Evolutionary conservation across 2,329 filamentous ascomycete genomes (phyloP).

Genomic region (Cladophialophora carrionii): DNA sequence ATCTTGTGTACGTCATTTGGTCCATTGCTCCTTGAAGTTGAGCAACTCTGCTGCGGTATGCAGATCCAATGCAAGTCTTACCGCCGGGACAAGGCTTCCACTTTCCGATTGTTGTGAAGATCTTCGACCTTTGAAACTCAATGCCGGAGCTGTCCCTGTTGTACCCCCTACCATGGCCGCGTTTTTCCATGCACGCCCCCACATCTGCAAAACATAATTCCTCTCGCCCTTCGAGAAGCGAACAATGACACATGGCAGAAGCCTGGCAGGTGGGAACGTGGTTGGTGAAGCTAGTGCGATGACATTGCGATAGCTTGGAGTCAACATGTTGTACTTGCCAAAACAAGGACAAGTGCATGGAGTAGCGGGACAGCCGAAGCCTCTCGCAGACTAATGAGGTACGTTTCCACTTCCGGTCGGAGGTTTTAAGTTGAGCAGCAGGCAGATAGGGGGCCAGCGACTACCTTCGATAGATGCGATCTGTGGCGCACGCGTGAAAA

Average conservation of each 20-base stretch:
- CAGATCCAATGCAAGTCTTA: no score
- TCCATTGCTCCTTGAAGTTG: no score
- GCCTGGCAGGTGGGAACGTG: background rate
- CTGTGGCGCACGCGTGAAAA: slow-evolving; percentile 5
- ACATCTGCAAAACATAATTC: no score
- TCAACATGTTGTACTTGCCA: background rate
- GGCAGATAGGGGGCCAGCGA: background rate
- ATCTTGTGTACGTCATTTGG: no score
- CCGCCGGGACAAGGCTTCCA: no score
- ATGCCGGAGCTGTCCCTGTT: no score
- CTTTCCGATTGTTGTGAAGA: no score
- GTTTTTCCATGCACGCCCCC: no score
- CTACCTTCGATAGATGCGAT: slow-evolving; percentile 2
- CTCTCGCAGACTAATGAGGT: background rate
- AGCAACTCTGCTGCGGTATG: no score
- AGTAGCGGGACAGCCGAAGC: background rate
- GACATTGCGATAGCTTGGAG: background rate
- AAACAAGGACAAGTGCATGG: background rate
- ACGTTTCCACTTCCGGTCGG: background rate
- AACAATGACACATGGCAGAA: background rate
- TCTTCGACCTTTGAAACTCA: no score
- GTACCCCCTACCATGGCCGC: no score
- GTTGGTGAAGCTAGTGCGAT: background rate
- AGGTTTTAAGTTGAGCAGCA: background rate
- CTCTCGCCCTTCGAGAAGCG: no score